Evolutionary conservation across 2,329 filamentous ascomycete genomes (phyloP), one percentile per base, ranked within the genome.

Genomic region (Penicillium carneum): DNA sequence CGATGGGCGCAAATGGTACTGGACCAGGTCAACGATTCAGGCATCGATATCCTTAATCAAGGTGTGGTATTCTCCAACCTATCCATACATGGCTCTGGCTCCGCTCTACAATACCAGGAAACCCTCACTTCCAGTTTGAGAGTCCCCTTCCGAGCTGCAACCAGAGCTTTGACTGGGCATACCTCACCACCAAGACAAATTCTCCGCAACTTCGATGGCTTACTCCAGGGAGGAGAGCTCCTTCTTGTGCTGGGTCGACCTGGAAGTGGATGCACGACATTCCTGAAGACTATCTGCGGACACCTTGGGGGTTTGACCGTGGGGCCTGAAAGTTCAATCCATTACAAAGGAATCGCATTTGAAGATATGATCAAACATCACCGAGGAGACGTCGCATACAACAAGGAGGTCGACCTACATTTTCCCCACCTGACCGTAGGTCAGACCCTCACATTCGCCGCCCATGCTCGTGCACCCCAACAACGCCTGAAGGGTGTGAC

Each of bases 381-480:
- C 49, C 50, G 53, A 9, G 62, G 62, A 11, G 59, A 64, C 29
- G 55, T 55, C 3, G 52, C 50, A 20, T 64, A 62, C 42, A 62
- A 59, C 41, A 56, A 51, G 9, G 61, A 63, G 9, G 50, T 50
- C 16, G 68, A 63, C 12, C n/a, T 61, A 1, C 79, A 93, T 69
- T 88, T 95, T 89, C 26, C 74, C 93, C 57, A 69, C 26, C 39
- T 70, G 36, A 68, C 85, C 0, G 90, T 93, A 33, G 89, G 90
- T 46, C 88, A 93, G 71, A 93, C 91, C 0, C 83, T 93, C 49
- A 87, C 86, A 55, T 93, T 93, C 64, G 90, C 90, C 16, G 89
- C 90, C 8, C 82, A 84, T 18, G 88, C 89, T 2, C 76, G 82
- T 9, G 81, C 79, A 6, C 81, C 82, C 0, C 51, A 61, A 4